A percentile compares a stretch with the other conserved stretches of the same genome.
Conservation (phyloP, 129 eudicot species). For the Gnaphalium uliginosum region DNA sequence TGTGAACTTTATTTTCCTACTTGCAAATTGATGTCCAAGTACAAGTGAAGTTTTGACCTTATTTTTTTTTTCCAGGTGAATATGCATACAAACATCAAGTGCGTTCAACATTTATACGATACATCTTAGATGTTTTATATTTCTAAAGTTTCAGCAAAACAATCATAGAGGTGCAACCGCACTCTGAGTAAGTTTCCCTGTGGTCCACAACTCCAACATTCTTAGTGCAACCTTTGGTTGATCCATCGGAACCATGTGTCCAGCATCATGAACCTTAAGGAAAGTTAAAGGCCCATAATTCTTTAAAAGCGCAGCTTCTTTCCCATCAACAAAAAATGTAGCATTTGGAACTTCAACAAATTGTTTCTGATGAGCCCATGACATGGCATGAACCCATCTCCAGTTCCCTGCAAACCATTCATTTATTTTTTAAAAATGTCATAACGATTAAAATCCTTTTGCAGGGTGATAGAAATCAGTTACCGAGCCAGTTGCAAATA, state of each 20-base stretch:
- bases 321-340: conserved; percentile 5
- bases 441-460: not conserved
- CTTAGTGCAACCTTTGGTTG: conserved; percentile 12
- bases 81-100: not conserved
- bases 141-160: not conserved
- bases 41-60: not conserved
- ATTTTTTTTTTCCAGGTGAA: not conserved
- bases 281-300: conserved; percentile 2
- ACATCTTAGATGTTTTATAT: not conserved
- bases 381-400: conserved; percentile 21
- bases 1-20: too few relatives aligned
- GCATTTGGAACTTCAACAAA: not conserved
- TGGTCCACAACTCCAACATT: conserved; percentile 18
- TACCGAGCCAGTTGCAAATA: conserved; percentile 24
- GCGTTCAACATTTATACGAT: not conserved
- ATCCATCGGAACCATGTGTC: conserved; percentile 22
- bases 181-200: conserved; percentile 7
- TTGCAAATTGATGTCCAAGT: not conserved
- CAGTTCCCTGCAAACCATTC: conserved; percentile 15
- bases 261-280: not conserved
- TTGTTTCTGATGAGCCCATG: conserved; percentile 14
- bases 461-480: not conserved
- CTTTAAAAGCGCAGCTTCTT: conserved; percentile 15
- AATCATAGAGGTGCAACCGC: not conserved
- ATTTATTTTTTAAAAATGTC: not conserved